Percentiles rank a stretch among this genome's conserved stretches.
Conservation (phyloP, 1,284 basidiomycete species). For the Melampsora larici-populina region DNA sequence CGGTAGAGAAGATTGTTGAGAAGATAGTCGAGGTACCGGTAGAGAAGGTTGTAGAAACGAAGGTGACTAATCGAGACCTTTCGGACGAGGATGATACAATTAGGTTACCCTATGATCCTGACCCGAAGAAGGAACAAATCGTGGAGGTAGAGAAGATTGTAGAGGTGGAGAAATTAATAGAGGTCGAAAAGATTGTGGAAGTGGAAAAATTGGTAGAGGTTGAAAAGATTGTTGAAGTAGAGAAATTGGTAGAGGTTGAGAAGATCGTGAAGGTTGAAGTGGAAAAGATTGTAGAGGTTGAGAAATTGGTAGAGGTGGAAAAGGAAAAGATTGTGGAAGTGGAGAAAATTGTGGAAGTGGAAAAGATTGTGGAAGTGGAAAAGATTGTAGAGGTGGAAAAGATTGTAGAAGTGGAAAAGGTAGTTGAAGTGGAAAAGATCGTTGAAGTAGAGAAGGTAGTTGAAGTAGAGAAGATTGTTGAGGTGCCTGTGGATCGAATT, state of each 20-base stretch:
- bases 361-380: slow-evolving; percentile 63
- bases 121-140: slow-evolving; percentile 1
- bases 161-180: slow-evolving; percentile 48
- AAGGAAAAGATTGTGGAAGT: slow-evolving; percentile 50
- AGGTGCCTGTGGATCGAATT: slow-evolving; percentile 57
- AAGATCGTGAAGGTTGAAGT: slow-evolving; percentile 45
- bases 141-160: slow-evolving; percentile 48
- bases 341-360: slow-evolving; percentile 56
- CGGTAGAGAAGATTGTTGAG: slow-evolving; percentile 46
- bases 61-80: too few relatives aligned
- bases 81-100: too few relatives aligned
- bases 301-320: slow-evolving; percentile 45
- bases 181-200: slow-evolving; percentile 48
- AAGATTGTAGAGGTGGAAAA: slow-evolving; percentile 54
- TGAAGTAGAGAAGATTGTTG: slow-evolving; percentile 49
- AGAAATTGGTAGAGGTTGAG: slow-evolving; percentile 49
- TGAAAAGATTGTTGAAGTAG: slow-evolving; percentile 43
- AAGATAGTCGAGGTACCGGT: slow-evolving; percentile 54
- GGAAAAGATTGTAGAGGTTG: slow-evolving; percentile 48
- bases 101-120: too few relatives aligned
- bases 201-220: slow-evolving; percentile 46
- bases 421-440: slow-evolving; percentile 52
- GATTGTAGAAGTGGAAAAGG: slow-evolving; percentile 53
- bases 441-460: slow-evolving; percentile 49
- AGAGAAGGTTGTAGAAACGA: slow-evolving; percentile 45